Evolutionary conservation across 257 asterid genomes (phyloP).

Genomic region (Solanum pinnatisectum): DNA sequence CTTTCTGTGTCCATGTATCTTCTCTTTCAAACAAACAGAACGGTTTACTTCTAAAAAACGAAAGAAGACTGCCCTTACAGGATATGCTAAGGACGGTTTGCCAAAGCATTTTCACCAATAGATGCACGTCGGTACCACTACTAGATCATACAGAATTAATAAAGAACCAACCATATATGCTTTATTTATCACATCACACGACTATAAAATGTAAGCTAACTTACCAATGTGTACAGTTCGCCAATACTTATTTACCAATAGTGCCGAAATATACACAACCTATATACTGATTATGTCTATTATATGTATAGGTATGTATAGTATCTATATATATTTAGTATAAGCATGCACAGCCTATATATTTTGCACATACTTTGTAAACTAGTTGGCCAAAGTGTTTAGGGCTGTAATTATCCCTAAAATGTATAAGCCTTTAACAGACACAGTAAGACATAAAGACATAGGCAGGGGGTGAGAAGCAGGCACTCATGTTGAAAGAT

Average conservation of each 20-base stretch:
- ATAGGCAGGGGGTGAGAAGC: neutral
- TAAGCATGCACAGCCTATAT: neutral
- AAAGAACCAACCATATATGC: neutral
- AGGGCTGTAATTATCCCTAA: neutral
- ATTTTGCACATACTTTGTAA: neutral
- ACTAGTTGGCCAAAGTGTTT: neutral
- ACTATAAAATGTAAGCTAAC: neutral
- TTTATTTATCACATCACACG: neutral
- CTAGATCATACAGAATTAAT: neutral
- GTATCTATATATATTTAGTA: neutral
- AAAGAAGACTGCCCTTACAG: neutral
- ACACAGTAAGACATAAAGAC: neutral
- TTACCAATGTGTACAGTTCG: neutral
- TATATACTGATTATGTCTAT: neutral
- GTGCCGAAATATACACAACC: neutral
- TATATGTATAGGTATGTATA: neutral
- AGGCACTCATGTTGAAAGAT: neutral
- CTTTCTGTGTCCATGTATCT: neutral
- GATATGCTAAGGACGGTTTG: neutral
- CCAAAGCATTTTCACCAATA: neutral
- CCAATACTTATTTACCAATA: neutral
- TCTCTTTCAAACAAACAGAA: neutral
- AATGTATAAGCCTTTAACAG: neutral
- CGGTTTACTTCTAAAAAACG: neutral
- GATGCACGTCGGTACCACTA: neutral